Base-by-base conservation (phyloP, 306 rosid species). In the Benincasa hispida region DNA sequence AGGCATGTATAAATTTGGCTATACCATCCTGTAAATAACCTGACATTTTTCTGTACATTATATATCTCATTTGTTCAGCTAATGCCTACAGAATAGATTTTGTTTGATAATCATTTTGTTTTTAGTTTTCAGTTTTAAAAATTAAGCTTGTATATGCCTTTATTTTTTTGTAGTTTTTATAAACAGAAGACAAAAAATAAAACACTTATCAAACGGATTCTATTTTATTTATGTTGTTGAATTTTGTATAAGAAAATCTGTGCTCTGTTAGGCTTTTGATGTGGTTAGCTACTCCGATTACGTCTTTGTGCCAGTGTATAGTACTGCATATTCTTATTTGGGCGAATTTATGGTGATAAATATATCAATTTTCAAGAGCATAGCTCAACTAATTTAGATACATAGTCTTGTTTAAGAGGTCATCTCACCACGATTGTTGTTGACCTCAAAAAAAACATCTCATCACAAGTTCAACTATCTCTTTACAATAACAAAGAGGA, bases 1-100 rank as follows among this genome's bases (percentile, higher is more conserved):
- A 90, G 82, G 81, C 81, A 79, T 88, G 87, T 87, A 70, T 84
- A 82, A 86, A 45, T 59, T n/a, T 58, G 10, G 75, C 75, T 25
- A 70, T 47, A 70, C 75, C 34, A 70, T 70, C 32, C 24, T 45
- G 76, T 70, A 25, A 45, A 70, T 45, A 47, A 15, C 28, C 58
- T 70, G 56, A 47, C 54, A 72, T 70, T 70, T 70, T 70, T 70
- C 41, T 70, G 76, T 70, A 70, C 39, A 70, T 70, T 27, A 24
- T 45, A 42, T 47, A 47, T 56, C 54, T 10, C 58, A 70, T 70
- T 15, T 2, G 76, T 70, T 27, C 74, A 21, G 17, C 35, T 13
- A 22, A 22, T 15, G 74, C 3, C 35, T 50, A 18, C 17, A 69
- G 34, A 19, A 24, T 8, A 41, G 30, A 21, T 68, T 18, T 4